Percentiles rank a stretch among this genome's conserved stretches.
phyloP scores from a whole-genome alignment of 2,329 filamentous ascomycete species.

The Cylindrodendrum hubeiense region DNA sequence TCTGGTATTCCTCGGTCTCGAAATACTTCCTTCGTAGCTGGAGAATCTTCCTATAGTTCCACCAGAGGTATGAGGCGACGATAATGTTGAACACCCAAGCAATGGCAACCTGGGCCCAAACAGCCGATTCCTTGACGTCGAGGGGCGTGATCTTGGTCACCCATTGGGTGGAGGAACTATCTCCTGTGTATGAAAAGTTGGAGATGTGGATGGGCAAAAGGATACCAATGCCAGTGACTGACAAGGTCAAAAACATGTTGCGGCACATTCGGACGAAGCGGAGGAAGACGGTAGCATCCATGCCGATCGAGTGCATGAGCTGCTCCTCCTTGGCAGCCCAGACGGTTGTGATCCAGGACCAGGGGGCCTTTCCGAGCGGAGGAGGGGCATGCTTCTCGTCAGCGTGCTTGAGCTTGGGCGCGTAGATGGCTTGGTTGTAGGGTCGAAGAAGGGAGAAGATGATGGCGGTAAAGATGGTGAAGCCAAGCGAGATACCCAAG shows the following conservation, averaged over 20 bases:
- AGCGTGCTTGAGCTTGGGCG: constrained; percentile 91
- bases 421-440: constrained; percentile 92
- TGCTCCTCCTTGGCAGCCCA: constrained; percentile 82
- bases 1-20: constrained; percentile 87
- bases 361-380: constrained; percentile 85
- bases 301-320: constrained; percentile 83
- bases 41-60: constrained; percentile 84
- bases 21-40: constrained; percentile 83
- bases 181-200: constrained; percentile 47
- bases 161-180: constrained; percentile 53
- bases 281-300: constrained; percentile 93
- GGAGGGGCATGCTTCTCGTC: constrained; percentile 92
- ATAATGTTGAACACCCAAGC: constrained; percentile 79
- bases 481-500: constrained; percentile 81
- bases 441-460: constrained; percentile 91
- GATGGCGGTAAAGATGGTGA: constrained; percentile 80
- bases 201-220: constrained; percentile 84
- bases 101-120: constrained; percentile 71
- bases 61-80: constrained; percentile 86
- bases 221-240: constrained; percentile 79
- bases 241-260: constrained; percentile 84
- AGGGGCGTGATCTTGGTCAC: constrained; percentile 71
- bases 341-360: constrained; percentile 87
- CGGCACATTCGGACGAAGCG: constrained; percentile 92
- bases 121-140: constrained; percentile 62